Evolutionary conservation across 1,284 basidiomycete species (phyloP), one percentile per base, ranked within the genome.

Genomic region (Megacollybia platyphylla): DNA sequence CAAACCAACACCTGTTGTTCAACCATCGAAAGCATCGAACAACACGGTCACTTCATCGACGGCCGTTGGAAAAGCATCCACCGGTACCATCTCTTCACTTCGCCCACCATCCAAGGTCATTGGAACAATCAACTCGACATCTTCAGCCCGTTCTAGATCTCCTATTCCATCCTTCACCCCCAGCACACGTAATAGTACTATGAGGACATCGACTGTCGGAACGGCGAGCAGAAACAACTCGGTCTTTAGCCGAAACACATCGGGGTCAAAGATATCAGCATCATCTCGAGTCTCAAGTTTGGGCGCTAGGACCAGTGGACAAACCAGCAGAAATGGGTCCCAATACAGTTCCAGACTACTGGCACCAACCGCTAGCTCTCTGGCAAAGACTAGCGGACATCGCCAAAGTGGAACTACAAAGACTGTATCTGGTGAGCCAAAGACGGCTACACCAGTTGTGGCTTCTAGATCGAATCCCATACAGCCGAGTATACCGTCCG

Each of bases 311-410:
- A 57, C 48, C 4, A 36, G 30, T 10, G 24, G 54, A 9, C 39
- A 40, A 3, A 29, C 54, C 4, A 46, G 51, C n/a, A 42, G 55
- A 1, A 56, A 46, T 28, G 46, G 46, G 15, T 43, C 50, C 13
- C 48, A 61, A 5, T 47, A 51, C 4, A 54, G 59, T 1, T 84
- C 81, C 2, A 71, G 78, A 17, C 62, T 87, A 10, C 60, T 77
- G 41, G 79, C 81, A 0, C 83, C 83, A 0, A 87, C 84, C 1
- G 83, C 79, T 2, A 82, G 82, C 50, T 87, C 84, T 1, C 62
- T 87, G 20, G 85, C 84, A 2, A 84, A 78, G 61, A 61, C 54
- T 13, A 52, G 52, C 40, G 48, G 63, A 50, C 41, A 36, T 20
- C 15, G 29, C 7, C 26, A 29, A 47, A 30, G 35, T 37, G 50